These are phyloP conservation scores for Russula ochroleuca DNA, from an alignment of 768 basidiomycete genomes.

Conservation along the genomic window DNA sequence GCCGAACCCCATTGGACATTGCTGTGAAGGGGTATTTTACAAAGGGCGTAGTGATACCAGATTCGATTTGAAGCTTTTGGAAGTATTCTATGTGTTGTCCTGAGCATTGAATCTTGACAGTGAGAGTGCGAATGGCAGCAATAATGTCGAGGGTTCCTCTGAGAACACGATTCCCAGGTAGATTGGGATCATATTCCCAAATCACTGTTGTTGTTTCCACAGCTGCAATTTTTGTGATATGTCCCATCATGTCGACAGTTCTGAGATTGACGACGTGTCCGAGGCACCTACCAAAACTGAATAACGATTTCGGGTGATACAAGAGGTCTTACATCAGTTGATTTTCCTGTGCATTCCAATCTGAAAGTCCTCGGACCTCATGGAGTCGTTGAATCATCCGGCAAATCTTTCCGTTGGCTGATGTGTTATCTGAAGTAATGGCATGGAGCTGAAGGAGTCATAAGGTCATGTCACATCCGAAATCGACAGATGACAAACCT, in stretches of 20 bases:
- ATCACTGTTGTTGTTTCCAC: background rate
- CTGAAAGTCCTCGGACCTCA: background rate
- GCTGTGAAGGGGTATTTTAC: background rate
- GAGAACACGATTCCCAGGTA: background rate
- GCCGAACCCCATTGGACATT: slow-evolving; percentile 3
- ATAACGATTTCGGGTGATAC: too few species aligned
- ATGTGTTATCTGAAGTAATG: background rate
- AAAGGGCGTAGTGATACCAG: background rate
- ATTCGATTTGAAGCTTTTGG: background rate
- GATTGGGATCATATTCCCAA: background rate
- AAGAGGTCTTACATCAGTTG: background rate
- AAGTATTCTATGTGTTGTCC: background rate
- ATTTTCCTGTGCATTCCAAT: background rate
- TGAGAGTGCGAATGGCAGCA: background rate
- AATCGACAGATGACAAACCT: too few species aligned
- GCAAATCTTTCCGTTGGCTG: background rate
- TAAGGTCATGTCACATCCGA: too few species aligned
- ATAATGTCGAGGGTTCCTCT: background rate
- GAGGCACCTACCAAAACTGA: background rate
- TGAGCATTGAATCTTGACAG: background rate
- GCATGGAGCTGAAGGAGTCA: background rate
- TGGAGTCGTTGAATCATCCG: background rate
- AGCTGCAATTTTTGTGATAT: background rate
- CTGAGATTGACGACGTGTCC: background rate
- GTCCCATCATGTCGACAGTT: background rate